Evolutionary conservation across 2,329 filamentous ascomycete species (phyloP).

Genomic region (Pyricularia pennisetigena): DNA sequence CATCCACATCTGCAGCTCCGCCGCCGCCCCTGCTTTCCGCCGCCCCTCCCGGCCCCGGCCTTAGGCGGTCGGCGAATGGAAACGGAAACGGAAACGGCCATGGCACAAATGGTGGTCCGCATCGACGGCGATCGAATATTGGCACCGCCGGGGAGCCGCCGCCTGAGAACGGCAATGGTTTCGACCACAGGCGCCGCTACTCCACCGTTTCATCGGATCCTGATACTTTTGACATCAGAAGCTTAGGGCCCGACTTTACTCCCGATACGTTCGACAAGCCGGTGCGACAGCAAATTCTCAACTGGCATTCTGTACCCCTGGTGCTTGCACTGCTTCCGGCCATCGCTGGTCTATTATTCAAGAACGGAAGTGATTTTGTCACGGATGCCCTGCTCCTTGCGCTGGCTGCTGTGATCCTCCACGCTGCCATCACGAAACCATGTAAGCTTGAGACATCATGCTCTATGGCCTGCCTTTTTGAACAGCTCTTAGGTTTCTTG

Average conservation of each 20-base stretch:
- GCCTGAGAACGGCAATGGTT: conserved; percentile 2
- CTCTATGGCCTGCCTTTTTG: background rate
- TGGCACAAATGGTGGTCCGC: conserved; percentile 25
- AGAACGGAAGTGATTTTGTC: conserved; percentile 72
- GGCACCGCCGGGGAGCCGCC: background rate
- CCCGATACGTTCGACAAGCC: background rate
- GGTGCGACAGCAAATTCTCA: conserved; percentile 10
- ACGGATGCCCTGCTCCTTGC: conserved; percentile 77
- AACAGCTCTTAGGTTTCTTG: background rate
- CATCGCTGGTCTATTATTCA: conserved; percentile 73
- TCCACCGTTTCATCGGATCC: conserved; percentile 66
- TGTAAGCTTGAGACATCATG: conserved; percentile 51
- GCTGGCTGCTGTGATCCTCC: conserved; percentile 75
- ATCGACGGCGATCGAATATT: conserved; percentile 16
- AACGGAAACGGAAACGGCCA: background rate
- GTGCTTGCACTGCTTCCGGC: conserved; percentile 79
- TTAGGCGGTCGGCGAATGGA: conserved; percentile 26
- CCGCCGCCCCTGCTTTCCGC: background rate
- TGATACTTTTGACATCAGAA: background rate
- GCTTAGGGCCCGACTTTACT: background rate
- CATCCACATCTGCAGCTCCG: background rate
- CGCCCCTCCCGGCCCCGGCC: conserved; percentile 22
- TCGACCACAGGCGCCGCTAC: conserved; percentile 26
- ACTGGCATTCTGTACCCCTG: conserved; percentile 73
- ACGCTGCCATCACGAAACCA: conserved; percentile 84